These are phyloP conservation scores for Xylaria sp. DNA, from an alignment of 2,329 filamentous ascomycete species.

Conservation along the genomic window DNA sequence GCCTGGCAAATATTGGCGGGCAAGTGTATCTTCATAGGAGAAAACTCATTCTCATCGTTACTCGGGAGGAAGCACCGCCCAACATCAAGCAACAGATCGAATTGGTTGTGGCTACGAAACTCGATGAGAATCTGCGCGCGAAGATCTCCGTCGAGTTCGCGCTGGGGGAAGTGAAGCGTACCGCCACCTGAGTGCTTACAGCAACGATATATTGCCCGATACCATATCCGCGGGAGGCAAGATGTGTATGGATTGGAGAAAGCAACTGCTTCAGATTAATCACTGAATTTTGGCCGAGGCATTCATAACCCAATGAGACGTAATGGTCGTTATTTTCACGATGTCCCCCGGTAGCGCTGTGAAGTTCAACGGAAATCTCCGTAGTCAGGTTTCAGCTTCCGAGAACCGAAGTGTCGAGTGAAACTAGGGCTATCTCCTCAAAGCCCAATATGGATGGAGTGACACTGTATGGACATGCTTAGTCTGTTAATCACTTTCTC, in stretches of 20 bases:
- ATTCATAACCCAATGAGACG: background rate
- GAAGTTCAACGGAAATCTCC: background rate
- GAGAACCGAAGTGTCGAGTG: background rate
- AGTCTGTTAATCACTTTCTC: background rate
- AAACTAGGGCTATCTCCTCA: background rate
- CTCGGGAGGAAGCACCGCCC: conserved; percentile 2
- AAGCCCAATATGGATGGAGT: conserved; percentile 4
- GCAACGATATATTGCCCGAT: background rate
- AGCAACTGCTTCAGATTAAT: background rate
- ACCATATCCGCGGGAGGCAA: background rate
- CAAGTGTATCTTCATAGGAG: conserved; percentile 14
- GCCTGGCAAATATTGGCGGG: background rate
- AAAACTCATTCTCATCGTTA: conserved; percentile 11
- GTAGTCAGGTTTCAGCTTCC: background rate
- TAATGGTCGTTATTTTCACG: background rate
- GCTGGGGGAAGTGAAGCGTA: conserved; percentile 13
- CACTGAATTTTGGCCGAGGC: background rate
- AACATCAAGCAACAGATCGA: conserved; percentile 15
- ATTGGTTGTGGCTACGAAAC: background rate
- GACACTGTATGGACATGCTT: background rate
- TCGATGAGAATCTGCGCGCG: conserved; percentile 1
- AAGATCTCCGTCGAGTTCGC: conserved; percentile 9
- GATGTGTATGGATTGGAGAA: background rate
- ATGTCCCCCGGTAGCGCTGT: background rate
- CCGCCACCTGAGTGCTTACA: background rate